These are phyloP conservation scores for Trichosanthes cucumerina DNA, from an alignment of 306 rosid genomes.

Conservation along the genomic window DNA sequence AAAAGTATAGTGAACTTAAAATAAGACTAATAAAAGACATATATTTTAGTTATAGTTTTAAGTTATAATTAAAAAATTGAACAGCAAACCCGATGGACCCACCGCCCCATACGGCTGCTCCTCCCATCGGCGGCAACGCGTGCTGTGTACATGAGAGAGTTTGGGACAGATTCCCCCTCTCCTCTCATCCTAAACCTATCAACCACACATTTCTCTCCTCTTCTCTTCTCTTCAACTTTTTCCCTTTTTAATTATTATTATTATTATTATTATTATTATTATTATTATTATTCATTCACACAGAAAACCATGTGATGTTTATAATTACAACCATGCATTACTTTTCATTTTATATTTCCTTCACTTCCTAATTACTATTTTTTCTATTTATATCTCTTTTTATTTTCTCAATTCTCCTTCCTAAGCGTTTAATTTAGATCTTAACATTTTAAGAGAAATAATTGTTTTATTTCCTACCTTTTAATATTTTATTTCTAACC, in stretches of 20 bases:
- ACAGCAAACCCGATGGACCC: constrained; percentile 65
- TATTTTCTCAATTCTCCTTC: too few relatives aligned
- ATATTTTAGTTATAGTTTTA: too few relatives aligned
- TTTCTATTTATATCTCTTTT: background rate
- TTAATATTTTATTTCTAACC: too few relatives aligned
- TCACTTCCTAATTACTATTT: too few relatives aligned
- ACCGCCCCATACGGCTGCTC: constrained; percentile 72
- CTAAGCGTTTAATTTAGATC: too few relatives aligned
- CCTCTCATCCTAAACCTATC: background rate
- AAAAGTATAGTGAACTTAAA: too few relatives aligned
- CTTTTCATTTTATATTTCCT: background rate
- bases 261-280: too few relatives aligned
- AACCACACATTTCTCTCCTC: background rate
- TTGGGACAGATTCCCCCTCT: background rate
- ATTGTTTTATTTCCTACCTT: too few relatives aligned
- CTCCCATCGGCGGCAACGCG: constrained; percentile 84
- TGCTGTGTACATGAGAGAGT: constrained; percentile 29
- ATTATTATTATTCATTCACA: background rate
- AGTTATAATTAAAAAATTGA: constrained; percentile 11
- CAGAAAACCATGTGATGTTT: background rate
- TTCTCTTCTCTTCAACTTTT: background rate
- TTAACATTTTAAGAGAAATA: too few relatives aligned
- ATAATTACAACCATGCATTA: background rate
- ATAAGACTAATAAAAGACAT: too few relatives aligned
- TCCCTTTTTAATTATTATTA: background rate